These are phyloP conservation scores for Durusdinium trenchii DNA, from an alignment of 73 alveolate genomes.

Conservation along the genomic window DNA sequence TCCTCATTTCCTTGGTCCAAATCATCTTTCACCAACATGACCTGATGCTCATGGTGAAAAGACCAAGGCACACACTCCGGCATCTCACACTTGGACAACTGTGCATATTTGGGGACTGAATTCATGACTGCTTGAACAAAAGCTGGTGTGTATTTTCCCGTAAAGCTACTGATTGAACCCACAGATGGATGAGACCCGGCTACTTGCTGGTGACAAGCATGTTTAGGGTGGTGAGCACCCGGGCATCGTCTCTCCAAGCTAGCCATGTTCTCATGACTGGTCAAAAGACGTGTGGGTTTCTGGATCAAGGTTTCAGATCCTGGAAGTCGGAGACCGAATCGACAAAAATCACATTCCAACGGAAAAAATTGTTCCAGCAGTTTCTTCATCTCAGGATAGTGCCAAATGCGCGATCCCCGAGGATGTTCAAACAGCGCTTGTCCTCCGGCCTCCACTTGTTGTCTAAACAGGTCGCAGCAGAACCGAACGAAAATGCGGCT, in stretches of 20 bases:
- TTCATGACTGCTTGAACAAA: too few relatives aligned
- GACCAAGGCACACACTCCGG: too few relatives aligned
- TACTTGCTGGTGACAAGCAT: not conserved
- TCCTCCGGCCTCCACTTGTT: not conserved
- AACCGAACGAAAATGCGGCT: not conserved
- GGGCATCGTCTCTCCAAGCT: not conserved
- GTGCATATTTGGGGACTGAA: not conserved
- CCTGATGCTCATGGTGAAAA: not conserved
- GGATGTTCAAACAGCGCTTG: not conserved
- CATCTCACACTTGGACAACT: too few relatives aligned
- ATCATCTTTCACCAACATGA: not conserved
- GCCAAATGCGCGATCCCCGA: not conserved
- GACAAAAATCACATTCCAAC: not conserved
- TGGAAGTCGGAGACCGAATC: not conserved
- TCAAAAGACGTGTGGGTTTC: not conserved
- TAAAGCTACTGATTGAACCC: not conserved
- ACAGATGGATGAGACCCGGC: not conserved
- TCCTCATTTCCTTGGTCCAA: not conserved
- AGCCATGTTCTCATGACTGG: not conserved
- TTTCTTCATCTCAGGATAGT: not conserved
- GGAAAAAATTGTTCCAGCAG: not conserved
- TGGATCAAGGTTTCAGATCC: not conserved
- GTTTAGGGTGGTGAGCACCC: not conserved
- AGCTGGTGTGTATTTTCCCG: too few relatives aligned
- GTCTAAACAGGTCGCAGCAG: not conserved